phyloP scores from a whole-genome alignment of 2,329 filamentous ascomycete genomes.

The Ceratocystis huliohia region DNA sequence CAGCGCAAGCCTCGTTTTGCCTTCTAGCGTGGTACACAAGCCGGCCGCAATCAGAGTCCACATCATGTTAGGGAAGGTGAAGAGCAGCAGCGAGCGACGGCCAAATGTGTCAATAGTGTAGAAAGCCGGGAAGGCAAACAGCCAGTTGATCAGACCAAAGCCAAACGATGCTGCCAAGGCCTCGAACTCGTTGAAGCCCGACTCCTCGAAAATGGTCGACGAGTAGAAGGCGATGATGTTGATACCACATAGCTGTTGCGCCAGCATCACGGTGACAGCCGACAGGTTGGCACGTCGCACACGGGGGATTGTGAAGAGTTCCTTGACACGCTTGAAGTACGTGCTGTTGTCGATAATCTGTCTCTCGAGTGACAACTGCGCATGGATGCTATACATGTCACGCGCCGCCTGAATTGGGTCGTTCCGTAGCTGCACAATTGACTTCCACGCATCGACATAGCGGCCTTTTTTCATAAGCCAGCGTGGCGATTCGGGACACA shows the following conservation, averaged over 20 bases:
- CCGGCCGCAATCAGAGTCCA: slow-evolving; percentile 41
- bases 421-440: slow-evolving; percentile 45
- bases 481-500: slow-evolving; percentile 52
- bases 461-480: slow-evolving; percentile 53
- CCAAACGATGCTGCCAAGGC: slow-evolving; percentile 34
- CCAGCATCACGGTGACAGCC: slow-evolving; percentile 55
- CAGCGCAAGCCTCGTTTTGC: slow-evolving; percentile 36
- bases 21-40: slow-evolving; percentile 31
- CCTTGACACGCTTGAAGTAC: slow-evolving; percentile 40
- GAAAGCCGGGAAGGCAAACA: slow-evolving; percentile 54
- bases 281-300: slow-evolving; percentile 51
- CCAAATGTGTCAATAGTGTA: slow-evolving; percentile 57
- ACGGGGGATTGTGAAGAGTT: slow-evolving; percentile 46
- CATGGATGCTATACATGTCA: slow-evolving; percentile 48
- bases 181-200: slow-evolving; percentile 30
- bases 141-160: slow-evolving; percentile 45
- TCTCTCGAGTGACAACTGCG: slow-evolving; percentile 28
- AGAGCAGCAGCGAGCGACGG: slow-evolving; percentile 47
- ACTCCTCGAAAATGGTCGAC: slow-evolving; percentile 34
- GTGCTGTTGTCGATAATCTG: slow-evolving; percentile 30
- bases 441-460: slow-evolving; percentile 42
- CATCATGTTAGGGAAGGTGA: slow-evolving; percentile 54
- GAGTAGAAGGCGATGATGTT: slow-evolving; percentile 41
- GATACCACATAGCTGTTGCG: slow-evolving; percentile 49
- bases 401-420: slow-evolving; percentile 47